Evolutionary conservation across 1,284 basidiomycete genomes (phyloP).

Genomic region (Pseudozyma thailandica): DNA sequence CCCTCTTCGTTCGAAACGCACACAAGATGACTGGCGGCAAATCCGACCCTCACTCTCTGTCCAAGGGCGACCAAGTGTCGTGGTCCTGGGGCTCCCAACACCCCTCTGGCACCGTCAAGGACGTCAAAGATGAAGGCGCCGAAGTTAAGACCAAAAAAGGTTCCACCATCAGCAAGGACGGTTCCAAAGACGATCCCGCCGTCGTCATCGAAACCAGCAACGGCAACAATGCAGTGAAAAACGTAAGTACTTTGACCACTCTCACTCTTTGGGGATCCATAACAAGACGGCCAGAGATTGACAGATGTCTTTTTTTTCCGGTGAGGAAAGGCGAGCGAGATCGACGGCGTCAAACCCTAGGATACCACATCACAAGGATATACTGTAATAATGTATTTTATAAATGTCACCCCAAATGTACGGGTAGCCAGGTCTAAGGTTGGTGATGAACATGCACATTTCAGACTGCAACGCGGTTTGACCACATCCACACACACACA

Average conservation of each 20-base stretch:
- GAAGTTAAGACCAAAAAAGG: conserved; percentile 54
- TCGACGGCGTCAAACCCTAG: conserved; percentile 54
- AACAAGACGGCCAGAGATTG: too few relatives aligned
- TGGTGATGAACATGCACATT: too few relatives aligned
- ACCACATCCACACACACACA: too few relatives aligned
- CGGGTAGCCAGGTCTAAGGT: too few relatives aligned
- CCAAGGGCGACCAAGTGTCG: conserved; percentile 44
- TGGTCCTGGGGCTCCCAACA: conserved; percentile 53
- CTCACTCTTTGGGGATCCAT: not conserved
- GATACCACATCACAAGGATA: not conserved
- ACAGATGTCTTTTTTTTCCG: not conserved
- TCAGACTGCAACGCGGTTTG: too few relatives aligned
- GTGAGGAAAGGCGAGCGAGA: conserved; percentile 36
- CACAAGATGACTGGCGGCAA: conserved; percentile 19
- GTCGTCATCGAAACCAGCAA: conserved; percentile 47
- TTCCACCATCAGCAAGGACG: conserved; percentile 48
- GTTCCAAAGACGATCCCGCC: conserved; percentile 46
- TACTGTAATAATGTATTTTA: not conserved
- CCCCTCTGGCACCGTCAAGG: conserved; percentile 54
- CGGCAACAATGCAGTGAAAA: conserved; percentile 55
- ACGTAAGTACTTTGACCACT: conserved; percentile 25
- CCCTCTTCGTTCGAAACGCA: not conserved
- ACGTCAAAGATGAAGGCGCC: conserved; percentile 51
- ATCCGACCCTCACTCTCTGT: conserved; percentile 32
- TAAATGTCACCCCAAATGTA: not conserved